Percentiles rank a stretch among this genome's conserved stretches.
phyloP scores from a whole-genome alignment of 192 early-diverging fungal genomes.

The Entomortierella chlamydospora region DNA sequence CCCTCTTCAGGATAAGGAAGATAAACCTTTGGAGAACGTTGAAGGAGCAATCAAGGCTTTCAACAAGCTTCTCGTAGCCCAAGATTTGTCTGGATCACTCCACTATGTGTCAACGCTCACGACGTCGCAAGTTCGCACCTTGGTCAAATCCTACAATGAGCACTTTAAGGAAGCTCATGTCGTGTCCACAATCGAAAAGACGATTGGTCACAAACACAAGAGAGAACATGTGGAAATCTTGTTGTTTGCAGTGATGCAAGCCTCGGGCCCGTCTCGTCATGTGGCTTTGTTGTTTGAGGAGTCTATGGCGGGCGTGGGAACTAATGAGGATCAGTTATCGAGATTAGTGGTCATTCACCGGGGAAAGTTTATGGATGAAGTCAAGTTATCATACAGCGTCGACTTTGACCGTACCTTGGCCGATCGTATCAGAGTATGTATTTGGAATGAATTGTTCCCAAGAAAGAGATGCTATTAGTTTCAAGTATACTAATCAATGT shows the following conservation, averaged over 20 bases:
- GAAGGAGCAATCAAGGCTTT: slow-evolving; percentile 17
- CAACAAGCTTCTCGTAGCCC: slow-evolving; percentile 9
- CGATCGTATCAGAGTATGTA: slow-evolving; percentile 37
- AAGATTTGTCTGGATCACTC: slow-evolving; percentile 17
- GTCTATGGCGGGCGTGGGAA: slow-evolving; percentile 42
- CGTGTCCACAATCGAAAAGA: slow-evolving; percentile 32
- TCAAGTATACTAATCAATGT: not conserved
- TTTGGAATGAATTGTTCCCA: not conserved
- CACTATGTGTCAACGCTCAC: slow-evolving; percentile 18
- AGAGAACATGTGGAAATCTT: slow-evolving; percentile 27
- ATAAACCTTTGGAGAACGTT: slow-evolving; percentile 26
- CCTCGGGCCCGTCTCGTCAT: slow-evolving; percentile 40
- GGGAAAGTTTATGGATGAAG: slow-evolving; percentile 48
- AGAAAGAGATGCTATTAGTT: too few relatives aligned
- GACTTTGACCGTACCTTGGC: slow-evolving; percentile 48
- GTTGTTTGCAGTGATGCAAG: slow-evolving; percentile 43
- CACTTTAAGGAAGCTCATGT: slow-evolving; percentile 23
- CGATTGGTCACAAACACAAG: slow-evolving; percentile 26
- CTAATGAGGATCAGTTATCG: slow-evolving; percentile 54
- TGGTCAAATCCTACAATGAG: slow-evolving; percentile 25
- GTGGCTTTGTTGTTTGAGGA: slow-evolving; percentile 34
- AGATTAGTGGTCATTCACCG: slow-evolving; percentile 40
- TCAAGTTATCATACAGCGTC: slow-evolving; percentile 39
- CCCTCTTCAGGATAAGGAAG: slow-evolving; percentile 32
- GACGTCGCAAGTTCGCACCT: slow-evolving; percentile 11